These are phyloP conservation scores for Cladosporium sp. DNA, from an alignment of 2,329 filamentous ascomycete genomes.

Conservation along the genomic window DNA sequence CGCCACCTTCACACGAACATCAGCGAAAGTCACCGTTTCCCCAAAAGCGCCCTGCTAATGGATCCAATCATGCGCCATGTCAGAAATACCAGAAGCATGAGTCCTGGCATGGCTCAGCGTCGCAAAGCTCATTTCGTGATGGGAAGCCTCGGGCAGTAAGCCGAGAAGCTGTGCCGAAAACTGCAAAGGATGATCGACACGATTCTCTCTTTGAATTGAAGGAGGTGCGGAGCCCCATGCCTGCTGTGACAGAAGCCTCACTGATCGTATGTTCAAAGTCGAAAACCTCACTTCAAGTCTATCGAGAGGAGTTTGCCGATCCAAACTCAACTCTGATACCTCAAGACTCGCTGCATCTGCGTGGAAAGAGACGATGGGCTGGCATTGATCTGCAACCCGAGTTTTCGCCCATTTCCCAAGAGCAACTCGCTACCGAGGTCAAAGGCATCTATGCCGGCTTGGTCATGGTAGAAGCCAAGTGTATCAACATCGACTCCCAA, in stretches of 20 bases:
- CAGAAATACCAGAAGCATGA: background rate
- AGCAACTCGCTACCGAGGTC: slow-evolving; percentile 74
- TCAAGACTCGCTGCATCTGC: slow-evolving; percentile 4
- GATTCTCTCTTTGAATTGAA: background rate
- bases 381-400: slow-evolving; percentile 17
- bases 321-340: background rate
- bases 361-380: background rate
- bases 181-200: background rate
- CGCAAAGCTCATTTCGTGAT: background rate
- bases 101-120: background rate
- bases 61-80: background rate
- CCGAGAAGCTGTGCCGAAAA: too few species aligned
- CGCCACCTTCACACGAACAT: background rate
- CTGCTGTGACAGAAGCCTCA: too few species aligned
- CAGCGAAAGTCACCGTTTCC: background rate
- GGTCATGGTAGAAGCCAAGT: slow-evolving; percentile 80
- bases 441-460: slow-evolving; percentile 78
- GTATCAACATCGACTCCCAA: slow-evolving; percentile 71
- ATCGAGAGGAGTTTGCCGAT: background rate
- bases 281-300: too few species aligned
- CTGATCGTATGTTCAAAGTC: too few species aligned
- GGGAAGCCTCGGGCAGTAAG: too few species aligned
- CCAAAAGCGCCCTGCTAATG: background rate
- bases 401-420: slow-evolving; percentile 55
- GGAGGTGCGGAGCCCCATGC: background rate